Percentiles rank a stretch among this genome's conserved stretches.
Conservation (phyloP, 306 rosid species). For the Amphicarpaea edgeworthii region DNA sequence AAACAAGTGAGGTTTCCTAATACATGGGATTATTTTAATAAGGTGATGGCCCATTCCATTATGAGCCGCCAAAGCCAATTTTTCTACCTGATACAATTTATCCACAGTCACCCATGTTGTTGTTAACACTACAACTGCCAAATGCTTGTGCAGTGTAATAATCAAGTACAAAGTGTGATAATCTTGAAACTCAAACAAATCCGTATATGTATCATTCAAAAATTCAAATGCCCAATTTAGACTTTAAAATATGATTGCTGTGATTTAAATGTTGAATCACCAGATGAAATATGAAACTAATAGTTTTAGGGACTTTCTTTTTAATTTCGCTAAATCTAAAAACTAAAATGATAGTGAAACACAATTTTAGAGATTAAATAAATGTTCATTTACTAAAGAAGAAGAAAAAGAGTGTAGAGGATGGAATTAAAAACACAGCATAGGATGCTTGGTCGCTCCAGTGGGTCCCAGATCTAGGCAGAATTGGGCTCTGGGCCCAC, state of each 20-base stretch:
- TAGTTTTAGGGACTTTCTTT: no score
- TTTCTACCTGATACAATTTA: slow-evolving; percentile 32
- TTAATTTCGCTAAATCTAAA: no score
- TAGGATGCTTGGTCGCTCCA: slow-evolving; percentile 54
- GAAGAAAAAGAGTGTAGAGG: neutral
- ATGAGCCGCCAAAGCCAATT: slow-evolving; percentile 49
- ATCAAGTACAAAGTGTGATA: neutral
- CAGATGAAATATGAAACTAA: no score
- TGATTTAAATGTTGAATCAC: no score
- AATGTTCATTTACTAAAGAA: neutral
- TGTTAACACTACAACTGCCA: slow-evolving; percentile 9
- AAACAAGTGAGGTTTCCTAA: slow-evolving; percentile 44
- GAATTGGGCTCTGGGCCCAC: slow-evolving; percentile 56
- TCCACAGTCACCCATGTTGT: slow-evolving; percentile 1
- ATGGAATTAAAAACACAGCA: slow-evolving; percentile 27
- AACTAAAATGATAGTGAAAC: no score
- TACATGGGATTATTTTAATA: slow-evolving; percentile 51
- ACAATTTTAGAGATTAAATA: no score
- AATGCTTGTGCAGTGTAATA: slow-evolving; percentile 21
- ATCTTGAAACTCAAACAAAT: neutral
- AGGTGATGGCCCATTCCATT: slow-evolving; percentile 15
- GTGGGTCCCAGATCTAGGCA: slow-evolving; percentile 43
- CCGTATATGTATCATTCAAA: neutral
- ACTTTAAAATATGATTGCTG: no score
- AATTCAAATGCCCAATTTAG: no score